phyloP scores from a whole-genome alignment of 441 rosid species.

The Populus hybrid region DNA sequence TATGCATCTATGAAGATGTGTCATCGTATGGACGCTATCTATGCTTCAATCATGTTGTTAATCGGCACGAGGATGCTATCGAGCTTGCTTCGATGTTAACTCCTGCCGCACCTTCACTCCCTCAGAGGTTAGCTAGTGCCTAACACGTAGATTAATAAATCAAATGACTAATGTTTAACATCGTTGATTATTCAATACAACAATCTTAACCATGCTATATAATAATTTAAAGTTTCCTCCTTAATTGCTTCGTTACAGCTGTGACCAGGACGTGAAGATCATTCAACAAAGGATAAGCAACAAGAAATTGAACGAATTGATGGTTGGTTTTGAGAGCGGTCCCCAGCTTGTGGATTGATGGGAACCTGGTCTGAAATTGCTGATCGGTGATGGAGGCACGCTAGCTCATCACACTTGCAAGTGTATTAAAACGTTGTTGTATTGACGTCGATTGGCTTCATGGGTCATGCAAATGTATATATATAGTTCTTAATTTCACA shows the following conservation, averaged over 20 bases:
- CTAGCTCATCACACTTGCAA: no score
- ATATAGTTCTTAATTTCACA: neutral
- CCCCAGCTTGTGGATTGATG: slow-evolving; percentile 1
- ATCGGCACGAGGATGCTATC: slow-evolving; percentile 37
- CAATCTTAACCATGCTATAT: no score
- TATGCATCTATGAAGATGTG: slow-evolving; percentile 51
- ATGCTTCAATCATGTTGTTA: slow-evolving; percentile 54
- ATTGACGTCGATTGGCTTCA: neutral
- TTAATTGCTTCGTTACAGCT: slow-evolving; percentile 15
- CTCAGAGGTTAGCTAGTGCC: slow-evolving; percentile 32
- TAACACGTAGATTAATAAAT: neutral
- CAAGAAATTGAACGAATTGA: slow-evolving; percentile 57
- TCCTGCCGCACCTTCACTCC: slow-evolving; percentile 27
- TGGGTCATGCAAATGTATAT: neutral
- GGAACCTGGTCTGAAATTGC: neutral
- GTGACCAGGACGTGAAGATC: slow-evolving; percentile 32
- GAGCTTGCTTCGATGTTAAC: slow-evolving; percentile 38
- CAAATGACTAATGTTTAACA: neutral
- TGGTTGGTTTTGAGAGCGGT: slow-evolving; percentile 35
- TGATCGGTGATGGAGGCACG: neutral
- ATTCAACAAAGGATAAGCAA: slow-evolving; percentile 47
- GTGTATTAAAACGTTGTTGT: no score
- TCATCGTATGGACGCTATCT: slow-evolving; percentile 58
- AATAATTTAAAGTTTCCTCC: no score
- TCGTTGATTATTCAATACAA: neutral